Base-by-base conservation (phyloP, 768 basidiomycete species). In the Tricholoma flavovirens region DNA sequence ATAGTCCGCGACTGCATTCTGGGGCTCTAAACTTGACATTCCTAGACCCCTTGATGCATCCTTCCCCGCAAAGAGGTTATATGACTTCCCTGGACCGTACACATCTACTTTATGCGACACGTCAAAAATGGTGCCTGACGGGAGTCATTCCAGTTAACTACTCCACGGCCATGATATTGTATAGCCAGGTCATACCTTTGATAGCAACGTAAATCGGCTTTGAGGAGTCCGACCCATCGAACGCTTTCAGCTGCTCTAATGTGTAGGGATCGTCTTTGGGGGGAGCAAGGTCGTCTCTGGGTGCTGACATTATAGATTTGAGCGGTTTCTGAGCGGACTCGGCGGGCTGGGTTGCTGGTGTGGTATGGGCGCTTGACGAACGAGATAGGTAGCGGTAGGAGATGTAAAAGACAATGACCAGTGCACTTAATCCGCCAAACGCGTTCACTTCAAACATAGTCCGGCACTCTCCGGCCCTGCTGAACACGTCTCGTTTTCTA, bases 31-130 rank as follows among this genome's bases (percentile, higher is more conserved):
- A 63, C 90, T 94, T 51, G 91, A 93, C 83, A 86, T 86, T 42
- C 93, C 96, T 6, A 99, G 76, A 0, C 88, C 96, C 60, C 78
- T 83, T 7, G 92, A 95, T 0, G 86, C 96, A 65, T 99, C 96
- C 73, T 90, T 96, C 45, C 94, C 96, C 30, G 94, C 92, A 68
- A 98, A 98, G 19, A 96, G 71, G 61, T 83, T 80, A 71, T 94
- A 93, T 3, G 87, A 83, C 22, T 77, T 75, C 2, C 90, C 92
- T 2, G 80, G 76, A 1, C 96, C 96, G 64, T 99, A 99, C 62
- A 94, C 88, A 58, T 97, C 93, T 29, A 73, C 73, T 70, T 96
- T 98, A 57, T 75, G 74, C 0, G 88, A 75, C 8, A 99, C 96
- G 68, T 98, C 94, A 71, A 97, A 98, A 8, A 98, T 80, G 1